Conservation (phyloP, 2,329 filamentous ascomycete genomes). For the Aspergillus sojae region DNA sequence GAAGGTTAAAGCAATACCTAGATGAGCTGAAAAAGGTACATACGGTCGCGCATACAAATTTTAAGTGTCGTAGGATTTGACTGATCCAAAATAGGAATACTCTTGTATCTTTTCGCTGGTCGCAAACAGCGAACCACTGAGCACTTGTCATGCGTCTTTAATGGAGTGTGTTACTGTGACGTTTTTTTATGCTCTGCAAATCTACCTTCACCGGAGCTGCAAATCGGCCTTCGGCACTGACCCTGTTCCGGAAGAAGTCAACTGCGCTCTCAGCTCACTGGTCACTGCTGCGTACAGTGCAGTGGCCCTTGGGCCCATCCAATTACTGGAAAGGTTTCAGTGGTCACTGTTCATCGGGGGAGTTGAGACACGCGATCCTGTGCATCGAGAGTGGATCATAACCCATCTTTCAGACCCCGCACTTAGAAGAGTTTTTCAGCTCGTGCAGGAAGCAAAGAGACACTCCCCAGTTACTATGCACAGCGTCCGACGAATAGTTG, state of each 20-base stretch:
- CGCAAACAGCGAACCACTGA: background rate
- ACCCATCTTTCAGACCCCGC: constrained; percentile 13
- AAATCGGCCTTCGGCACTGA: constrained; percentile 5
- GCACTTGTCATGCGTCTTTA: background rate
- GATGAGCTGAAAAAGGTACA: constrained; percentile 8
- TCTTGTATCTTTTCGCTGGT: background rate
- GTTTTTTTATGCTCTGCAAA: constrained; percentile 11
- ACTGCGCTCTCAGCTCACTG: constrained; percentile 5
- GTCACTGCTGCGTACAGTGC: constrained; percentile 10
- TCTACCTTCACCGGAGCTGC: constrained; percentile 13
- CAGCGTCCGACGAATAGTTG: background rate
- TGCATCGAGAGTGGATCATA: constrained; percentile 12
- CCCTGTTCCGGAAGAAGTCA: background rate
- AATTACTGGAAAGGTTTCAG: constrained; percentile 16
- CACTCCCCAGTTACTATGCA: constrained; percentile 4
- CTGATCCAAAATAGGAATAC: background rate
- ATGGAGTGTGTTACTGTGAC: constrained; percentile 15
- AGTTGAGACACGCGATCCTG: constrained; percentile 13
- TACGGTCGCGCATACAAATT: background rate
- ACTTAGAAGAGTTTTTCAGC: constrained; percentile 5
- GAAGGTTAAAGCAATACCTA: constrained; percentile 1
- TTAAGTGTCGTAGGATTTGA: background rate
- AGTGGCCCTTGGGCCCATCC: constrained; percentile 6
- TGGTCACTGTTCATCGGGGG: constrained; percentile 16
- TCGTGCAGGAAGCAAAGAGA: background rate